Evolutionary conservation across 73 alveolate species (phyloP).

Genomic region (Symbiodinium pilosum): DNA sequence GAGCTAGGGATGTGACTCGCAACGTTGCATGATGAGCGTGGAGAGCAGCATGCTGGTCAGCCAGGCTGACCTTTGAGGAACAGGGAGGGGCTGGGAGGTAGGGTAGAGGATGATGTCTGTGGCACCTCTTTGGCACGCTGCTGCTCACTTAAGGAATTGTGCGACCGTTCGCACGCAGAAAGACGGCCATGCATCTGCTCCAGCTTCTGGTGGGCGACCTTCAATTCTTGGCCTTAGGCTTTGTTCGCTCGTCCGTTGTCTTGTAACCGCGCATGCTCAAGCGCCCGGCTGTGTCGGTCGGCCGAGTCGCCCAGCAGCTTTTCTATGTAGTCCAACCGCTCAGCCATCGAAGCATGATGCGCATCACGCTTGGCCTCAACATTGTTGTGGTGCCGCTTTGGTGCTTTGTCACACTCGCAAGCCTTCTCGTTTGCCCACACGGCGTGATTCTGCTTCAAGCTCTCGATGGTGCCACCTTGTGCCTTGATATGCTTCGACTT

Average conservation of each 20-base stretch:
- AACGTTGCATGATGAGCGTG: too few relatives aligned
- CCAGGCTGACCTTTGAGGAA: neutral
- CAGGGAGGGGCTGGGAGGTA: neutral
- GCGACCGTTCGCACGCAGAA: neutral
- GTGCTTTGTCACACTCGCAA: neutral
- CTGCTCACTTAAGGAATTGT: neutral
- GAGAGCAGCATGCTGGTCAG: neutral
- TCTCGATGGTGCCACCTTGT: neutral
- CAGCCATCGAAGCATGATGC: slow-evolving; percentile 28
- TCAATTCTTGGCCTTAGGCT: slow-evolving; percentile 23
- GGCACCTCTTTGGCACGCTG: slow-evolving; percentile 2
- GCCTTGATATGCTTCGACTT: neutral
- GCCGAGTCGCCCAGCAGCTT: slow-evolving; percentile 38
- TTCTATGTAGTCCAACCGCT: slow-evolving; percentile 39
- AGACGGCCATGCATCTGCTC: slow-evolving; percentile 52
- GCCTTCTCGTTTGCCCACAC: neutral
- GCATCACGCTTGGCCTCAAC: slow-evolving; percentile 44
- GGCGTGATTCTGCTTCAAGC: neutral
- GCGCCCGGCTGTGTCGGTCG: neutral
- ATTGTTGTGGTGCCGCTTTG: too few relatives aligned
- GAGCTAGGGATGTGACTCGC: too few relatives aligned
- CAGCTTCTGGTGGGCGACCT: slow-evolving; percentile 40
- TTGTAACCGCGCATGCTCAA: neutral
- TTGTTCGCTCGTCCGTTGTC: neutral
- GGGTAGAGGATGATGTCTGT: neutral